Evolutionary conservation across 2,329 filamentous ascomycete species (phyloP), one percentile per base, ranked within the genome.

Genomic region (Coleophoma crateriformis): DNA sequence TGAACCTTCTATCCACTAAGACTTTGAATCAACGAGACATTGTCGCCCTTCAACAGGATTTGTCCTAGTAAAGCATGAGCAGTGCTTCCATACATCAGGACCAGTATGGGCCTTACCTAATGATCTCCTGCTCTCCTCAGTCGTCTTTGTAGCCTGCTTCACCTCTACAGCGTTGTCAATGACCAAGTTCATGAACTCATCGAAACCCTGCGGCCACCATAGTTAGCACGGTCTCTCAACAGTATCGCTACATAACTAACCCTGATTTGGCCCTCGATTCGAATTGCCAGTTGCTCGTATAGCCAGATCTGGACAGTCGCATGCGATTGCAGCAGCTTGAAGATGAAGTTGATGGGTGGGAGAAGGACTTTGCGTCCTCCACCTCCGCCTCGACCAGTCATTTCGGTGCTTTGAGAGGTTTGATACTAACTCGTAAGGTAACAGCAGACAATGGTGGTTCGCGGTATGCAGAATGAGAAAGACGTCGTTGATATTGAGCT

Each of bases 121-220:
- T 40, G 83, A 76, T 69, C 88, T 84, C 67, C 91, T 80, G 58
- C 82, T 84, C 71, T 95, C 91, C 58, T 85, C 82, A 39, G 88
- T 85, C 14, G 81, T 84, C 76, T 95, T 95, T 55, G 87, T 90
- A 49, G 88, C 76, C 65, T 90, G 81, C 68, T 85, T 88, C 41
- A 99, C 90, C 71, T 97, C 92, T 50, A 96, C 83, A 32, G 94
- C 94, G 61, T 99, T 90, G 65, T 99, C 94, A 58, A 96, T 81
- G 37, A 97, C 94, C 45, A 99, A 77, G 73, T 99, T 99, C 91
- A 99, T 96, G 74, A 97, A 99, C 71, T 99, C 94, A 68, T 99
- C 94, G 60, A 99, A 99, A 13, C 94, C 91, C 90, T 96, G 54
- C 2, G 34, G 2, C 17, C 37, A 11, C 15, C 48, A 58, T 43